Base-by-base conservation (phyloP, 805 yeast genomes). In the Kluyveromyces starmeri region DNA sequence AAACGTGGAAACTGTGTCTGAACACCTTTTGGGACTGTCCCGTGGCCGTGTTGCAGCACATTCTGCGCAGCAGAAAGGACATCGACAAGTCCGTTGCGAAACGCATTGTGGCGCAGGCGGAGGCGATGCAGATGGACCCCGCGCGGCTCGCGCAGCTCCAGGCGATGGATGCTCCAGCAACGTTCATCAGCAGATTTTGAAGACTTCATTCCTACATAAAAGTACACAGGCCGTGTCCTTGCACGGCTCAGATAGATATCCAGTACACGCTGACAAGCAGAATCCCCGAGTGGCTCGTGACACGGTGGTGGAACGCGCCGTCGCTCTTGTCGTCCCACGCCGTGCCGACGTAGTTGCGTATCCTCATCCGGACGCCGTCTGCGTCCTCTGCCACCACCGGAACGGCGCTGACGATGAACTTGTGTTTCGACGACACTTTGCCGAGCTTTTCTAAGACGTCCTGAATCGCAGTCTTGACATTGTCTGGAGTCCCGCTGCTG, bases 11-110 rank as follows among this genome's bases (percentile, higher is more conserved):
- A 48, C 73, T 70, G 28, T 70, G 82, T 24, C 61, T 85, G 34
- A 63, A 64, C 9, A 70, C 70, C 26, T 85, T 78, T 62, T 78
- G 84, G 61, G 86, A 84, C 53, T 77, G 88, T 38, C 86, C 94
- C 0, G 59, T 78, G 6, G 78, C 73, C 33, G 71, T 85, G 48
- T 67, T 88, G 27, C 72, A 71, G 28, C 76, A 77, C 10, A 69
- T 85, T 27, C 65, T 86, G 35, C 63, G 65, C 43, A 55, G 64
- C 24, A 54, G 67, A 38, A 55, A 59, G 35, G 66, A 62, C 34
- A 50, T 60, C 27, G 65, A 59, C 29, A 48, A 45, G 22, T 54
- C 60, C 9, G 35, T 33, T 2, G 37, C 53, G n/a, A 55, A 51
- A 29, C 37, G 37, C 15, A 38, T 49, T 3, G 3, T 47, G 7